These are phyloP conservation scores for Microstegium vimineum DNA, from an alignment of 176 grass and related monocot species.

Conservation along the genomic window DNA sequence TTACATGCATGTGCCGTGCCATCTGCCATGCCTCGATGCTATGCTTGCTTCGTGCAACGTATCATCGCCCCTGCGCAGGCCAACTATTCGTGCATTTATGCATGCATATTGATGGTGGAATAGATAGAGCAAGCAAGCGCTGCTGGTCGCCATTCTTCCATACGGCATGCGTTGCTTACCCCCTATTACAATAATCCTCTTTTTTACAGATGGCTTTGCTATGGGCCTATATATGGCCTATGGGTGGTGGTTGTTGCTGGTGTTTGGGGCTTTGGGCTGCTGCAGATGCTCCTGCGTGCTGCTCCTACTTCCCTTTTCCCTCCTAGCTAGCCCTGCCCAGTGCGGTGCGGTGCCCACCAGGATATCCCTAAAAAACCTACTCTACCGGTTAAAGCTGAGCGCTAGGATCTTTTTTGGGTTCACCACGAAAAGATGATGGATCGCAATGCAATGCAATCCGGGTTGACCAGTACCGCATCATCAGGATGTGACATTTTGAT, in stretches of 20 bases:
- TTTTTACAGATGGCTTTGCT: too few species aligned
- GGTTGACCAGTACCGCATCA: constrained; percentile 24
- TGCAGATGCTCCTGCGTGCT: too few species aligned
- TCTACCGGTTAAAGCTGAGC: neutral
- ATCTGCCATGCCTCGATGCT: neutral
- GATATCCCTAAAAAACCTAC: neutral
- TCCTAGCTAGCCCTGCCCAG: neutral
- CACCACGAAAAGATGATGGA: constrained; percentile 19
- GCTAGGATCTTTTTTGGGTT: constrained; percentile 23
- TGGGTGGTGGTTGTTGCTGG: too few species aligned
- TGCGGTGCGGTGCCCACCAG: too few species aligned
- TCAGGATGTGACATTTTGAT: constrained; percentile 35
- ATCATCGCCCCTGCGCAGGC: neutral
- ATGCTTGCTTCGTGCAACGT: neutral
- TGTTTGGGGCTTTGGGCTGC: too few species aligned
- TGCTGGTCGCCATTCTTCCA: neutral
- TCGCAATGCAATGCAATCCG: constrained; percentile 9
- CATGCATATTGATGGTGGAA: neutral
- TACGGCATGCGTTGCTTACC: too few species aligned
- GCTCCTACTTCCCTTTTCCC: too few species aligned
- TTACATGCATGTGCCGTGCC: constrained; percentile 1
- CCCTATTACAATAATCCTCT: too few species aligned
- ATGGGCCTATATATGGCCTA: too few species aligned
- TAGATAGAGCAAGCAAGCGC: neutral
- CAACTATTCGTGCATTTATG: constrained; percentile 3